Conservation (phyloP, 257 asterid species). For the Solanum ossicruentum region DNA sequence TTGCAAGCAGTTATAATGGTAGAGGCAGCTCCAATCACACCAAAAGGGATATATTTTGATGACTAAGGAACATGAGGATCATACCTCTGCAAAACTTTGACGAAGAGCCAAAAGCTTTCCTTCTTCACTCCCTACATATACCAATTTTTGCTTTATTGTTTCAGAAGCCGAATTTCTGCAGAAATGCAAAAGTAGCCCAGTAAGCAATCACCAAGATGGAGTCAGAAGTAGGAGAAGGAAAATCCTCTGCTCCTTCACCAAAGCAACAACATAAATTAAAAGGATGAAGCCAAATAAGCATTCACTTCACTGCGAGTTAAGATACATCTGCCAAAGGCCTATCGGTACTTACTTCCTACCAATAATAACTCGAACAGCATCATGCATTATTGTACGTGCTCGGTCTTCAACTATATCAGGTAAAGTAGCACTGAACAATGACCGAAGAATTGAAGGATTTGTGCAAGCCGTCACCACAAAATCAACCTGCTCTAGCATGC, state of each 20-base stretch:
- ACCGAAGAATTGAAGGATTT: slow-evolving; percentile 73
- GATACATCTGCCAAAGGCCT: neutral
- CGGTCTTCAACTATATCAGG: slow-evolving; percentile 87
- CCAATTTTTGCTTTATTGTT: slow-evolving; percentile 66
- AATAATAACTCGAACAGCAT: slow-evolving; percentile 73
- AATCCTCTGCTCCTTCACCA: neutral
- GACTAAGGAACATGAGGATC: neutral
- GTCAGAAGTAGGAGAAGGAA: neutral
- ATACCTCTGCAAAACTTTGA: slow-evolving; percentile 79
- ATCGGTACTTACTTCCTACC: slow-evolving; percentile 65
- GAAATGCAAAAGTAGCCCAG: neutral
- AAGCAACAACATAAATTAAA: neutral
- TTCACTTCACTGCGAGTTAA: neutral
- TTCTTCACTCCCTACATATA: slow-evolving; percentile 91
- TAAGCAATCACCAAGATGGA: neutral
- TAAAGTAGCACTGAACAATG: slow-evolving; percentile 85
- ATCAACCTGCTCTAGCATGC: slow-evolving; percentile 84
- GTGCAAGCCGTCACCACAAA: slow-evolving; percentile 93
- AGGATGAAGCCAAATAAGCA: neutral
- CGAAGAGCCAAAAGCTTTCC: slow-evolving; percentile 93
- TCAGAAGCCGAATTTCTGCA: slow-evolving; percentile 86
- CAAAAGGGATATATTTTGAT: neutral
- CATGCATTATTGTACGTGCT: slow-evolving; percentile 95
- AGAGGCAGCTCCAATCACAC: neutral
- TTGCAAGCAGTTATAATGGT: neutral